These are phyloP conservation scores for Betula pendula DNA, from an alignment of 306 rosid genomes.

Conservation along the genomic window DNA sequence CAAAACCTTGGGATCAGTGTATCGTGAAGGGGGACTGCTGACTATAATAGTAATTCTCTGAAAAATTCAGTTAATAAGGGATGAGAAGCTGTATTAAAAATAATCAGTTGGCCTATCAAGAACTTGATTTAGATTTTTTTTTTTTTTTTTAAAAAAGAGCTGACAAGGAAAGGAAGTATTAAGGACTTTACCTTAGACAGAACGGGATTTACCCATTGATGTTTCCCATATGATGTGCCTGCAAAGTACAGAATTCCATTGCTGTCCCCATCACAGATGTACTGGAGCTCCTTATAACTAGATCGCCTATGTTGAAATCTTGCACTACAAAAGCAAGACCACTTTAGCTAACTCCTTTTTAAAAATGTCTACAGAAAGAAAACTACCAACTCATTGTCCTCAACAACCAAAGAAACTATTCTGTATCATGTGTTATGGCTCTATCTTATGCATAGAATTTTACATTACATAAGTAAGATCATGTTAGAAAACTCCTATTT, in stretches of 20 bases:
- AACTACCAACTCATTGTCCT: neutral
- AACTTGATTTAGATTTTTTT: neutral
- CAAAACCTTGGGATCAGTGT: slow-evolving; percentile 92
- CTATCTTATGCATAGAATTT: slow-evolving; percentile 2
- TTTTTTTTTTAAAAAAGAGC: neutral
- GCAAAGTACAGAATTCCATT: slow-evolving; percentile 84
- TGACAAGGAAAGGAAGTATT: neutral
- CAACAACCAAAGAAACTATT: slow-evolving; percentile 18
- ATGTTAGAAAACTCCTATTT: slow-evolving; percentile 18
- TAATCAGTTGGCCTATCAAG: neutral
- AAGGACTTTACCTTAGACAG: slow-evolving; percentile 68
- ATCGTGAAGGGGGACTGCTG: slow-evolving; percentile 86
- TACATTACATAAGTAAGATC: slow-evolving; percentile 2
- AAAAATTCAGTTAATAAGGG: slow-evolving; percentile 21
- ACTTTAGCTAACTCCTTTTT: slow-evolving; percentile 8
- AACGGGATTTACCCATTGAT: slow-evolving; percentile 94
- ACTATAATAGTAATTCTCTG: slow-evolving; percentile 70
- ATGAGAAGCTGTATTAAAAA: slow-evolving; percentile 20
- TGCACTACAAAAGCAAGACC: slow-evolving; percentile 42
- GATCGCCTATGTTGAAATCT: slow-evolving; percentile 82
- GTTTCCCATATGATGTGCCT: slow-evolving; percentile 89
- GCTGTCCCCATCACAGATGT: slow-evolving; percentile 85
- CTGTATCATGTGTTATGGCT: slow-evolving; percentile 7
- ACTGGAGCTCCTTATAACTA: slow-evolving; percentile 87
- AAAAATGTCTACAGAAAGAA: slow-evolving; percentile 7